Percentiles rank a stretch among this genome's conserved stretches.
These are phyloP conservation scores for Eucalyptus pumila DNA, from an alignment of 345 rosid species.

Conservation along the genomic window DNA sequence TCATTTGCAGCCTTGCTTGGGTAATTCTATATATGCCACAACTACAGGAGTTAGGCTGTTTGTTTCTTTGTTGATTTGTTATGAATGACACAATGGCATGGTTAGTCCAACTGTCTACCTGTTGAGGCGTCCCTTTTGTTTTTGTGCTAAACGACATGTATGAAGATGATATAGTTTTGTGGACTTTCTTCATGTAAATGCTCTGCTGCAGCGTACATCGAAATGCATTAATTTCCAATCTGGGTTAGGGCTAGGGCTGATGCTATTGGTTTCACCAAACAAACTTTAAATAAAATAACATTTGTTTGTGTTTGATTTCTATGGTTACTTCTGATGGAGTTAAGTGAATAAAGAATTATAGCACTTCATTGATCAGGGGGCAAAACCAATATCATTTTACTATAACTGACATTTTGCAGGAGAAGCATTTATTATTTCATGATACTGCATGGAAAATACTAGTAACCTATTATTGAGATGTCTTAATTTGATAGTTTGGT, in stretches of 20 bases:
- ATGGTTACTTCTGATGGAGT: not conserved
- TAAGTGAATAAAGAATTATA: not conserved
- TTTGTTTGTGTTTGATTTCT: not conserved
- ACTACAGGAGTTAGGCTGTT: not conserved
- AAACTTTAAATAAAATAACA: not conserved
- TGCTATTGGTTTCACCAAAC: not conserved
- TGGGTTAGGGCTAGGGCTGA: not conserved
- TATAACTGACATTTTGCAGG: not conserved
- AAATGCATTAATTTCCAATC: not conserved
- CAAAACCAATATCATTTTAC: not conserved
- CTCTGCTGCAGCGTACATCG: not conserved
- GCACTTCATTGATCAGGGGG: not conserved
- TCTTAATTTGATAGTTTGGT: not conserved
- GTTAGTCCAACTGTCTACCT: not conserved
- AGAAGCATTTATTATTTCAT: not conserved
- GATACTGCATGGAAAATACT: not conserved
- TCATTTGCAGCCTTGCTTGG: not conserved
- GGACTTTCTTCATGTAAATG: not conserved
- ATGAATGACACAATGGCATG: not conserved
- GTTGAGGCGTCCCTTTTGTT: not conserved
- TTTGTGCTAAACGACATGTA: not conserved
- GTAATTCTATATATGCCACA: not conserved
- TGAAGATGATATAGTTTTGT: not conserved
- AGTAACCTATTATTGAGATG: not conserved
- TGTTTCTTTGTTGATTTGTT: not conserved